Base-by-base conservation (phyloP, 768 basidiomycete genomes). In the Lactarius evosmus region DNA sequence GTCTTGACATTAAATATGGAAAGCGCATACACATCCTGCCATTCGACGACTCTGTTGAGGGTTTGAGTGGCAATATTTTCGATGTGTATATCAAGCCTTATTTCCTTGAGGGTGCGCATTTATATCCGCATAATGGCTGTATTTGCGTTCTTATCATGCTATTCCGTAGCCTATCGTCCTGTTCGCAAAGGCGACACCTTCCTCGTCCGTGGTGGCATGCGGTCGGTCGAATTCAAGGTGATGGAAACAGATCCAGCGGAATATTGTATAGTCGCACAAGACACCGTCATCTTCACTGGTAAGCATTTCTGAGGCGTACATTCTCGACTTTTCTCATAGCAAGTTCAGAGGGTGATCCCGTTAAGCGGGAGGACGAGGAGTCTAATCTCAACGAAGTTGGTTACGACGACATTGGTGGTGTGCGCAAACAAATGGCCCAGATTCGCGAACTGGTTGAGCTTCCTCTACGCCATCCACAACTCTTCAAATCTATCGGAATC, bases 401-500 rank as follows among this genome's bases (percentile, higher is more conserved):
- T 25, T 99, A 99, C 74, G 97, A 99, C 72, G 97, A 99, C 72
- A 95, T 99, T 70, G 97, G 97, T 79, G 97, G 97, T 46, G 98
- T 96, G 81, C 87, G 97, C 72, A 99, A 99, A 75, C 97, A 99
- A 76, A 93, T 98, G 90, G 96, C 96, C 3, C 96, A 98, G 75
- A 98, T 99, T 66, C 95, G 97, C 76, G 97, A 98, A 81, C 87
- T 99, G 41, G 97, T 98, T 68, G 97, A 99, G 76, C 83, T 99
- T 3, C 97, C 97, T 34, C 84, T 98, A 49, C 94, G 97, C 63
- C 97, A 99, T 78, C 97, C 97, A 49, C 95, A 98, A 78, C 85
- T 99, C 16, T 99, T 98, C 89, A 99, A 99, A 75, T 95, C 95
- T 29, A 99, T 99, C 74, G 97, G 97, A 85, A 99, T 99, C 85